A percentile compares a stretch with the other conserved stretches of the same genome.
phyloP scores from a whole-genome alignment of 768 basidiomycete genomes.

The Crassisporium funariophilum region DNA sequence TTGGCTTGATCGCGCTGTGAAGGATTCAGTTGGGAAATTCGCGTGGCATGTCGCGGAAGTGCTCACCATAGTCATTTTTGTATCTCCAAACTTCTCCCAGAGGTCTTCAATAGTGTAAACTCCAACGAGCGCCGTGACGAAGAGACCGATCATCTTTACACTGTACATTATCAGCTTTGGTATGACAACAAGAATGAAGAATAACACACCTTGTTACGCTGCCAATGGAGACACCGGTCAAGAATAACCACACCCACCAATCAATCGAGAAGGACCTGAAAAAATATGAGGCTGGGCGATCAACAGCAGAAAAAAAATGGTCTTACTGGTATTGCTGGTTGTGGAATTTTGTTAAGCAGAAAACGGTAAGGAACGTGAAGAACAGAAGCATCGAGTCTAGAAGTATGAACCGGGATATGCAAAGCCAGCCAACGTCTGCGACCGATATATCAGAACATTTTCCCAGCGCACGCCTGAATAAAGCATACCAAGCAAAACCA shows the following conservation, averaged over 20 bases:
- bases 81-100: constrained; percentile 97
- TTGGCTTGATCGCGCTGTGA: constrained; percentile 78
- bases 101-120: constrained; percentile 97
- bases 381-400: constrained; percentile 98
- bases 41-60: neutral
- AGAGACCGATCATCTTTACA: constrained; percentile 95
- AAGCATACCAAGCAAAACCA: constrained; percentile 85
- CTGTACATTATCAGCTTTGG: constrained; percentile 39
- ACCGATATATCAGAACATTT: constrained; percentile 1
- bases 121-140: constrained; percentile 93
- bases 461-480: neutral
- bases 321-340: constrained; percentile 92
- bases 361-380: constrained; percentile 97
- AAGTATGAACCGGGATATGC: constrained; percentile 96
- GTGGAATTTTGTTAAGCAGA: constrained; percentile 94
- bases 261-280: constrained; percentile 88
- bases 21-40: constrained; percentile 7
- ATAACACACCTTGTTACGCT: constrained; percentile 79
- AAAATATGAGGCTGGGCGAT: constrained; percentile 8
- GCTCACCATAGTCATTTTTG: constrained; percentile 86
- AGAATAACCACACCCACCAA: constrained; percentile 96
- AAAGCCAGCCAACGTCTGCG: constrained; percentile 95
- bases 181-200: neutral
- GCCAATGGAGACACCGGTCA: constrained; percentile 95
- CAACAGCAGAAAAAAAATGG: neutral